Percentiles rank a stretch among this genome's conserved stretches.
Evolutionary conservation across 352 stramenopile species (phyloP).

Genomic region (Pythium oligandrum): DNA sequence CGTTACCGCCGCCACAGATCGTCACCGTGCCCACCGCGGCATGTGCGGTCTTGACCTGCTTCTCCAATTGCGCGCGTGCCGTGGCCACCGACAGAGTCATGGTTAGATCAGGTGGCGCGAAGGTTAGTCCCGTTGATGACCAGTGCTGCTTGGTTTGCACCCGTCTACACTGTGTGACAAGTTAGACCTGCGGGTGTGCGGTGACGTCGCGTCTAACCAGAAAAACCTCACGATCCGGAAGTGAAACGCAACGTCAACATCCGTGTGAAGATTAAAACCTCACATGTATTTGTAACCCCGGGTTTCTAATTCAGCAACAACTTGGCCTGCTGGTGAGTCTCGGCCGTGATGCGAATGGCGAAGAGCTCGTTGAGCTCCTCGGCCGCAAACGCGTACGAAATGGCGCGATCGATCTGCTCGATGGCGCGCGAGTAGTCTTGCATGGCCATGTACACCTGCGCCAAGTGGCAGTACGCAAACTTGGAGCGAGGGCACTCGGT

Average conservation of each 20-base stretch:
- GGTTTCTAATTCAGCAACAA: slow-evolving; percentile 47
- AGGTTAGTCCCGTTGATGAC: no score
- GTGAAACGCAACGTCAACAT: no score
- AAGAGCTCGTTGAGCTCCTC: slow-evolving; percentile 79
- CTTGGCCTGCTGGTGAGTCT: slow-evolving; percentile 70
- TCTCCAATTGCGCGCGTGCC: slow-evolving; percentile 52
- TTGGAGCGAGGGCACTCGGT: slow-evolving; percentile 77
- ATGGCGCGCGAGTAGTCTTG: slow-evolving; percentile 74
- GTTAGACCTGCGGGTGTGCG: no score
- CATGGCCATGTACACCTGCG: slow-evolving; percentile 85
- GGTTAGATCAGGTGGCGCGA: neutral
- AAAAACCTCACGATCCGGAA: slow-evolving; percentile 5
- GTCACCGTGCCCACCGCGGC: slow-evolving; percentile 62
- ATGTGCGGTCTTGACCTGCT: slow-evolving; percentile 30
- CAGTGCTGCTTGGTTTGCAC: no score
- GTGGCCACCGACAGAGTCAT: slow-evolving; percentile 83
- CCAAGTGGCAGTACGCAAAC: slow-evolving; percentile 78
- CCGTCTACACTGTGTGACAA: no score
- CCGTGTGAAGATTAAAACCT: no score
- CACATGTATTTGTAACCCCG: no score
- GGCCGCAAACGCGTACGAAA: slow-evolving; percentile 63
- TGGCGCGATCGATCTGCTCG: slow-evolving; percentile 76
- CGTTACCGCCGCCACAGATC: slow-evolving; percentile 91
- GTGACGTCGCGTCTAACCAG: no score
- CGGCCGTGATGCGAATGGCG: slow-evolving; percentile 69